Evolutionary conservation across 2,329 filamentous ascomycete species (phyloP).

Genomic region (Colletotrichum viniferum): DNA sequence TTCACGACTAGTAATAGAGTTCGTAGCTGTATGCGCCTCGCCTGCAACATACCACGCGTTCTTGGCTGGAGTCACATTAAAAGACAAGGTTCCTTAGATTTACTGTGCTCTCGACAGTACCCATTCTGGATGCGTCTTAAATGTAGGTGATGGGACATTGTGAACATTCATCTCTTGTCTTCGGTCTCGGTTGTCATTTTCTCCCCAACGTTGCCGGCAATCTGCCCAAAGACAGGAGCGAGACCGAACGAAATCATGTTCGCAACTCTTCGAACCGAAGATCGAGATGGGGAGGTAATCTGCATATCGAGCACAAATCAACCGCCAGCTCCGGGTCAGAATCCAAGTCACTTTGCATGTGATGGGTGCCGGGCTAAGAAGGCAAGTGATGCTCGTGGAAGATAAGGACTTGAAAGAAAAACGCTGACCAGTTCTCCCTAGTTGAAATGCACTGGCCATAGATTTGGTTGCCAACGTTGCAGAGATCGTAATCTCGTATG

Average conservation of each 20-base stretch:
- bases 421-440: neutral
- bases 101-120: neutral
- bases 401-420: too few relatives aligned
- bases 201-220: neutral
- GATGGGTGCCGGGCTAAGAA: neutral
- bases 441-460: neutral
- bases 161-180: neutral
- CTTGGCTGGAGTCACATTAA: neutral
- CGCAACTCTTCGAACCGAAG: constrained; percentile 1
- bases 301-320: neutral
- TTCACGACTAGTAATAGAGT: neutral
- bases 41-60: neutral
- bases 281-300: neutral
- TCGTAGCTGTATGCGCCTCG: neutral
- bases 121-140: neutral
- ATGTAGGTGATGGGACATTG: neutral
- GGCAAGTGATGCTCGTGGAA: neutral
- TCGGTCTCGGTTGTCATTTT: neutral
- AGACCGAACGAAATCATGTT: neutral
- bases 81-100: neutral
- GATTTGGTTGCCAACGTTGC: neutral
- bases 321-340: neutral
- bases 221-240: neutral
- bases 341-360: neutral
- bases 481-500: neutral